Base-by-base conservation (phyloP, 345 rosid genomes). In the Excoecaria agallocha region DNA sequence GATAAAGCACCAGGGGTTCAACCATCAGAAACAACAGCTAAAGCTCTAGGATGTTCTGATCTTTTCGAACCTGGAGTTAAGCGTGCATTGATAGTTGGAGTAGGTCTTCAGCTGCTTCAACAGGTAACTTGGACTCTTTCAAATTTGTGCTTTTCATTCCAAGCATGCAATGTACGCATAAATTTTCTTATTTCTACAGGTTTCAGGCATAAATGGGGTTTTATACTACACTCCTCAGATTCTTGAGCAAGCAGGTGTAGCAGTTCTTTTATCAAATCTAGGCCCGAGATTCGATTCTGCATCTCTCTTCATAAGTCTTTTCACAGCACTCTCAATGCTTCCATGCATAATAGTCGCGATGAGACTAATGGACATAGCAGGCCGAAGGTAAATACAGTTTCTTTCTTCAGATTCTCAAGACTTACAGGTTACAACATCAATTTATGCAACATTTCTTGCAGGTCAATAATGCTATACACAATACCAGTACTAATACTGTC, bases 191-290 rank as follows among this genome's bases (percentile, higher is more conserved):
- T 20, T 41, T 46, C 5, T 67, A 64, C 71, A 85, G 88, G 61
- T 77, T 20, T 81, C 86, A 0, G 88, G 88, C 41, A 85, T 85
- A 58, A 82, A 76, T 61, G 87, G 87, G 38, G 82, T 82, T 62
- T 77, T 78, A 7, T 82, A 70, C 75, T 85, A 85, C 75, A 64
- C 85, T 16, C 87, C 85, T 35, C 87, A 82, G 66, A 85, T 85
- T 66, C 85, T 85, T 12, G 72, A 76, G 77, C 79, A 85, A 67
- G 84, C 84, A 20, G 87, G 85, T 3, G 87, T 80, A 20, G 72
- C 74, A 3, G 80, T 76, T 70, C 85, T 85, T 54, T 79, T 85
- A 39, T 69, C 87, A 13, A 72, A 64, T 59, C 46, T 80, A 57
- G 85, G 85, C 17, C 39, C 82, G 38, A 52, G 79, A 50, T 52